These are phyloP conservation scores for Corrigiola litoralis DNA, from an alignment of 179 eudicot genomes.

Conservation along the genomic window DNA sequence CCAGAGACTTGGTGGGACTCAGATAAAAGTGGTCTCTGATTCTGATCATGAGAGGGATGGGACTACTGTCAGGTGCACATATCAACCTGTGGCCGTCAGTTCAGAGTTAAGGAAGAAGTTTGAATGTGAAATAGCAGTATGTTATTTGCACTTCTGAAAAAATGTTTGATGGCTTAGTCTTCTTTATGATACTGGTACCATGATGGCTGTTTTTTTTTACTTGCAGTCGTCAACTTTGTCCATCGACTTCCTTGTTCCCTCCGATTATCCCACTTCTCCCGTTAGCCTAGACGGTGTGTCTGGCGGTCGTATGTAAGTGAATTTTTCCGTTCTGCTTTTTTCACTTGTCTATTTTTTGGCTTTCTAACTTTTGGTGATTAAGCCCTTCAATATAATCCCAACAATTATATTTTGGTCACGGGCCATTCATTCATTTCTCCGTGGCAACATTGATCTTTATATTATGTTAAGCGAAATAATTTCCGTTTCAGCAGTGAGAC, in stretches of 20 bases:
- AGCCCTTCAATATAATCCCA: background rate
- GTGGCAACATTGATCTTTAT: too few species aligned
- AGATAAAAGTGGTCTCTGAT: conserved; percentile 2
- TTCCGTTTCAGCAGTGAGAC: background rate
- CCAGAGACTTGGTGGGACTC: conserved; percentile 9
- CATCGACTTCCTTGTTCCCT: conserved; percentile 17
- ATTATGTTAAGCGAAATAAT: background rate
- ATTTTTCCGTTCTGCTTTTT: background rate
- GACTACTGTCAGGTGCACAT: conserved; percentile 19
- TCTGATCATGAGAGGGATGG: conserved; percentile 2
- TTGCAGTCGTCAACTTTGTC: conserved; percentile 16
- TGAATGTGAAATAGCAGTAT: conserved; percentile 2
- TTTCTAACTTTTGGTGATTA: background rate
- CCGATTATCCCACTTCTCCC: conserved; percentile 16
- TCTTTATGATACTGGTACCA: background rate
- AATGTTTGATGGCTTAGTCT: background rate
- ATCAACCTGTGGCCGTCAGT: background rate
- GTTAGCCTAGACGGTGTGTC: conserved; percentile 8
- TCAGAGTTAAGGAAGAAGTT: background rate
- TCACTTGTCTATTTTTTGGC: background rate
- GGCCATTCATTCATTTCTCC: too few species aligned
- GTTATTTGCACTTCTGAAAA: background rate
- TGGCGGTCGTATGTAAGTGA: conserved; percentile 3
- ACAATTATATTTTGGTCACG: too few species aligned
- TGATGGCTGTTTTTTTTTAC: background rate